Evolutionary conservation across 2,329 filamentous ascomycete genomes (phyloP), one percentile per base, ranked within the genome.

Genomic region (Penicillium occitanis): DNA sequence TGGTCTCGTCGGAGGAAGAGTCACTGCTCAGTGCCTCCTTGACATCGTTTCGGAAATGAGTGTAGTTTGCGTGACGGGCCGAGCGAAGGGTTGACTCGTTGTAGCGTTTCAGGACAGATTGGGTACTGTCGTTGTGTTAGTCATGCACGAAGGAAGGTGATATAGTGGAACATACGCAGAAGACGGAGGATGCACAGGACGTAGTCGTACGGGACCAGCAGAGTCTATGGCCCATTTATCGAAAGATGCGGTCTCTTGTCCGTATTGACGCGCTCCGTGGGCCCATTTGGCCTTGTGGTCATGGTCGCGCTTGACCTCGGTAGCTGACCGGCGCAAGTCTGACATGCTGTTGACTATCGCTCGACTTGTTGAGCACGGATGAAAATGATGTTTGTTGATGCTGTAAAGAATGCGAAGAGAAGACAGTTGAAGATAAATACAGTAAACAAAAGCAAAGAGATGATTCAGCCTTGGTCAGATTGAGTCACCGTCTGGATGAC

Each of bases 301-400:
- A 66, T 78, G 73, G 65, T 73, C 72, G 35, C 79, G 74, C 66
- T 79, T 77, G 68, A 70, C 83, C 71, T 85, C 83, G 72, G 82
- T 83, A 72, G 83, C 80, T 70, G 77, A 77, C 74, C 81, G 82
- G 73, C 86, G 85, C 68, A 87, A 79, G 73, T 88, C 86, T 25
- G 64, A 61, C 64, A 66, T 66, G 48, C 37, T 14, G 22, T 61
- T 64, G 48, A 22, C 25, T 22, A 48, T 37, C 33, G 30, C 51
- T 57, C 51, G n/a, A 19, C 33, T 22, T 7, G 1, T 51, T 17
- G 33, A 57, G 11, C 17, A 44, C 40, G 22, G 1, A 30, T 11
- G 7, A 17, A 46, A 28, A 46, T 40, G 57, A 44, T n/a, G 14
- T 46, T 46, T 59, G 28, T 17, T 35, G 30, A 57, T 5, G 17